Conservation (phyloP, 805 yeast genomes). For the Zygosaccharomyces pseudorouxii region DNA sequence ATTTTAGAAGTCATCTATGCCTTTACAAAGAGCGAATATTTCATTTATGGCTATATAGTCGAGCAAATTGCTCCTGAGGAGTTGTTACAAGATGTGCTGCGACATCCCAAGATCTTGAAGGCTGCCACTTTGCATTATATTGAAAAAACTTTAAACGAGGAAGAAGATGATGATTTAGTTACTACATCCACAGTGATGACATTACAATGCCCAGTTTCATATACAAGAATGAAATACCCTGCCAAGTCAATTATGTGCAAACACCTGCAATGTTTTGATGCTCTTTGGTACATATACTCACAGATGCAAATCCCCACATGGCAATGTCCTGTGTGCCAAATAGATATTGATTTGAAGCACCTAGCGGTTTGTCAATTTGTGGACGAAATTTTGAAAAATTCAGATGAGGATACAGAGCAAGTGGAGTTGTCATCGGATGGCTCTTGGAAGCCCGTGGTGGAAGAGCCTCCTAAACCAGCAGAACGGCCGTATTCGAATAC, state of each 20-base stretch:
- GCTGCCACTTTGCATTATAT: constrained; percentile 49
- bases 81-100: constrained; percentile 38
- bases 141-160: constrained; percentile 35
- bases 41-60: constrained; percentile 57
- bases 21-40: constrained; percentile 47
- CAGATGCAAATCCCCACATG: constrained; percentile 81
- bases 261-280: constrained; percentile 89
- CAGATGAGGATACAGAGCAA: constrained; percentile 54
- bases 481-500: constrained; percentile 6
- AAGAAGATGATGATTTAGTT: constrained; percentile 66
- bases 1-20: constrained; percentile 53
- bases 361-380: constrained; percentile 74
- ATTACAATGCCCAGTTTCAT: constrained; percentile 75
- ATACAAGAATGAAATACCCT: constrained; percentile 65
- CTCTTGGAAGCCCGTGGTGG: constrained; percentile 50
- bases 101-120: constrained; percentile 49
- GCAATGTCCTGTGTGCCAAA: constrained; percentile 82
- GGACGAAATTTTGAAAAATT: constrained; percentile 50
- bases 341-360: constrained; percentile 46
- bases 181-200: constrained; percentile 63
- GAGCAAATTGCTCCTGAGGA: constrained; percentile 41
- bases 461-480: constrained; percentile 16
- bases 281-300: constrained; percentile 60
- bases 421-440: constrained; percentile 72
- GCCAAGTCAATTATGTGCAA: constrained; percentile 64